These are phyloP conservation scores for Metarhizium sp. DNA, from an alignment of 2,329 filamentous ascomycete species.

Conservation along the genomic window DNA sequence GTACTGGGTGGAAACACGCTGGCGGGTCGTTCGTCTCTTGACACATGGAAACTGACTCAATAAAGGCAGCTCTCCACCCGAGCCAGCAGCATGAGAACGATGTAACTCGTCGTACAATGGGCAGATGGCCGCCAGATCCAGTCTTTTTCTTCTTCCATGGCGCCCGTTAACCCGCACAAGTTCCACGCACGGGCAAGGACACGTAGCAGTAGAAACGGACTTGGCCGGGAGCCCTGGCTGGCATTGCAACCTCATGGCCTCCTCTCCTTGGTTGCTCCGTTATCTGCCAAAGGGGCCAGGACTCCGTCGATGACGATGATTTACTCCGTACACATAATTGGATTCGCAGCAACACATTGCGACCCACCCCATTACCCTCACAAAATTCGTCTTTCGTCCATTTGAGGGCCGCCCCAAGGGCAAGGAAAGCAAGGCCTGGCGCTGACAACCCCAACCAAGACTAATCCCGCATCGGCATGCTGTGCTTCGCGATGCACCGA, in stretches of 20 bases:
- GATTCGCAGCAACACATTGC: not conserved
- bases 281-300: not conserved
- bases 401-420: not conserved
- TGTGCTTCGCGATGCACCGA: not conserved
- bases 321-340: not conserved
- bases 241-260: not conserved
- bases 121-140: not conserved
- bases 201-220: not conserved
- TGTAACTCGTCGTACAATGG: not conserved
- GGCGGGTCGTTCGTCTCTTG: conserved; percentile 4
- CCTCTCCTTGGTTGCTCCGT: not conserved
- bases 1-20: not conserved
- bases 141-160: not conserved
- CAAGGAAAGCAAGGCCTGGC: not conserved
- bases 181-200: not conserved
- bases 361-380: conserved; percentile 3
- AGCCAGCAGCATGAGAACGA: not conserved
- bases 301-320: not conserved
- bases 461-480: not conserved
- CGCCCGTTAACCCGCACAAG: not conserved
- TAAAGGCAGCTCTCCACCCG: not conserved
- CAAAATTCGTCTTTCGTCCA: conserved; percentile 1
- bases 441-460: not conserved
- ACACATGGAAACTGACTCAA: conserved; percentile 13
- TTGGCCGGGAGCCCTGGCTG: not conserved